A percentile compares a stretch with the other conserved stretches of the same genome.
These are phyloP conservation scores for Sclerotinia minor DNA, from an alignment of 2,329 filamentous ascomycete genomes.

Conservation along the genomic window DNA sequence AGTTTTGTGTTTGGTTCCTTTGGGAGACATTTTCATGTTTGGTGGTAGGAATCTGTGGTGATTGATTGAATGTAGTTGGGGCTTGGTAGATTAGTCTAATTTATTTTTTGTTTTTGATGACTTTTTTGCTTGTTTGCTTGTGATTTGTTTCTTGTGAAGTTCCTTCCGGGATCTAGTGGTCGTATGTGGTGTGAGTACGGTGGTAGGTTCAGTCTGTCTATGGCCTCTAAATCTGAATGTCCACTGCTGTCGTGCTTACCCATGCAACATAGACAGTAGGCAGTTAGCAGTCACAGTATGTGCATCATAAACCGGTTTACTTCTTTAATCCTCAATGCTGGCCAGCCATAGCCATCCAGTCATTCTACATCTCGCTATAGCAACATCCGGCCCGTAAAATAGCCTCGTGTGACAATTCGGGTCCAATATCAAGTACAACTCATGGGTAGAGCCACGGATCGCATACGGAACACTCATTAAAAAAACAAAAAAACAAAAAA, in stretches of 20 bases:
- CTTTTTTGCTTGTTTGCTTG: neutral
- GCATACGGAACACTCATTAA: neutral
- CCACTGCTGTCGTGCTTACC: neutral
- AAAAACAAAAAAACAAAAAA: neutral
- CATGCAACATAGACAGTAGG: too few species aligned
- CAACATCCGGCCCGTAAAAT: neutral
- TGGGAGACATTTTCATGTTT: conserved; percentile 47
- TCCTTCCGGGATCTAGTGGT: neutral
- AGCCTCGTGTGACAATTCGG: neutral
- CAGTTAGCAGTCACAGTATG: neutral
- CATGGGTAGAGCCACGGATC: too few species aligned
- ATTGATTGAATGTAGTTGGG: neutral
- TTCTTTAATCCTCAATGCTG: neutral
- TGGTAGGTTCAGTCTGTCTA: neutral
- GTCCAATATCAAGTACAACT: neutral
- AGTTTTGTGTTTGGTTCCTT: conserved; percentile 40
- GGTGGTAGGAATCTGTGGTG: neutral
- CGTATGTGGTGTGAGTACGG: neutral
- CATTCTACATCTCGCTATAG: neutral
- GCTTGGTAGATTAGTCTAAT: neutral
- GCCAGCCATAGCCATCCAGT: neutral
- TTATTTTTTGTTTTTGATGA: neutral
- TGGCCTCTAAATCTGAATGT: neutral
- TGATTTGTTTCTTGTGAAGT: neutral
- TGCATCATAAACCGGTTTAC: neutral